Percentiles rank a stretch among this genome's conserved stretches.
phyloP scores from a whole-genome alignment of 257 asterid species.

The Jacaranda mimosifolia region DNA sequence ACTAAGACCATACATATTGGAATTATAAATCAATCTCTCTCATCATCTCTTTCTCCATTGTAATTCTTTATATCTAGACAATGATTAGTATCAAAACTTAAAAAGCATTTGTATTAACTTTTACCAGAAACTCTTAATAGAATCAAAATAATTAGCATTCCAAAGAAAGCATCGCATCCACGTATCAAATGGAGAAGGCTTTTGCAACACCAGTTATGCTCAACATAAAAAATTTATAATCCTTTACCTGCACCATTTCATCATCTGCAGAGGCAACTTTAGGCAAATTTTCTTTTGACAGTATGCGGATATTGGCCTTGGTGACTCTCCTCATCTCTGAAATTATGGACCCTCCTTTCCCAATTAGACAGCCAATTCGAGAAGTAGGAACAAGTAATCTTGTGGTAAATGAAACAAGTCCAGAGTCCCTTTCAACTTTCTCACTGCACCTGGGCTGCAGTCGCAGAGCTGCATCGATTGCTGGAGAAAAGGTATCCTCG shows the following conservation, averaged over 20 bases:
- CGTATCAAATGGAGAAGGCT: background rate
- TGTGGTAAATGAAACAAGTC: conserved; percentile 81
- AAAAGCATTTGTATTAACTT: conserved; percentile 5
- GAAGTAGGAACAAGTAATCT: conserved; percentile 88
- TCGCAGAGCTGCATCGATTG: conserved; percentile 88
- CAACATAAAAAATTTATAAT: background rate
- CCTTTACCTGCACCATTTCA: conserved; percentile 93
- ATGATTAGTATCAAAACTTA: background rate
- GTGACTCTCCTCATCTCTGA: conserved; percentile 91
- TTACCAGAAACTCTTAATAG: conserved; percentile 2
- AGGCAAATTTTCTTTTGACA: conserved; percentile 89
- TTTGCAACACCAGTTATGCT: conserved; percentile 1
- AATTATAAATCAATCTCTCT: conserved; percentile 6
- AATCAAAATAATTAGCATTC: conserved; percentile 3
- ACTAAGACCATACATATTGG: background rate
- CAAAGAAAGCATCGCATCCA: background rate
- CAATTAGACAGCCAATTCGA: conserved; percentile 91
- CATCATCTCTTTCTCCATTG: background rate
- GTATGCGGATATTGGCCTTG: conserved; percentile 86
- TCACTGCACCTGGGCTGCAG: conserved; percentile 98
- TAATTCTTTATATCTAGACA: conserved; percentile 3
- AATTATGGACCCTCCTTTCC: conserved; percentile 96
- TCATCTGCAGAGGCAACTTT: conserved; percentile 94
- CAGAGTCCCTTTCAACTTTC: conserved; percentile 92
- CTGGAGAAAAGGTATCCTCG: conserved; percentile 83